Evolutionary conservation across 495 filamentous ascomycete species (phyloP).

Genomic region (Aspergillus cristatus): DNA sequence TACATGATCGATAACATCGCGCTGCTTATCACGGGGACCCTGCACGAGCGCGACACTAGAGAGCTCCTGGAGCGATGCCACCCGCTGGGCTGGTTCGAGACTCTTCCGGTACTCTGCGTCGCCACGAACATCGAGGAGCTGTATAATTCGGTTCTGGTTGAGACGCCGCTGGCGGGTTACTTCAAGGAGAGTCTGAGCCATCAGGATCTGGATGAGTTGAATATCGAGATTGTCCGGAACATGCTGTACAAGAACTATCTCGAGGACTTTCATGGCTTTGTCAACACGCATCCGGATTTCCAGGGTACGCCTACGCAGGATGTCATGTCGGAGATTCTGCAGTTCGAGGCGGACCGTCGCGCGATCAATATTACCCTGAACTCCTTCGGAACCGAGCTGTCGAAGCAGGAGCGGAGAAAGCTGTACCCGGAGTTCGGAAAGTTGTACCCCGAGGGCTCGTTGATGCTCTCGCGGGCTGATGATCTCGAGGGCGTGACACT

Average conservation of each 20-base stretch:
- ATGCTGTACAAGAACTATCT: conserved; percentile 99
- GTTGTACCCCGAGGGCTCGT: conserved; percentile 86
- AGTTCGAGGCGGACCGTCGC: conserved; percentile 92
- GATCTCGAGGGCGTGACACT: conserved; percentile 89
- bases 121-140: conserved; percentile 97
- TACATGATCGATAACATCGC: conserved; percentile 99
- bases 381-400: conserved; percentile 95
- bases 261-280: conserved; percentile 91
- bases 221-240: conserved; percentile 98
- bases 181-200: conserved; percentile 94
- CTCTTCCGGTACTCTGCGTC: conserved; percentile 94
- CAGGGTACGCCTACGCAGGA: conserved; percentile 82
- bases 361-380: conserved; percentile 99
- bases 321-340: conserved; percentile 87
- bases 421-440: conserved; percentile 86
- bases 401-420: conserved; percentile 89
- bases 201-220: conserved; percentile 95
- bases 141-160: conserved; percentile 94
- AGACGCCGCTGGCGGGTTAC: conserved; percentile 90
- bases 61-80: conserved; percentile 95
- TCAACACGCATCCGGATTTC: conserved; percentile 78
- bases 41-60: conserved; percentile 94
- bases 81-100: conserved; percentile 97
- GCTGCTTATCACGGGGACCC: conserved; percentile 92
- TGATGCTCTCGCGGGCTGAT: conserved; percentile 92